These are phyloP conservation scores for Penicillium janthinellum DNA, from an alignment of 2,329 filamentous ascomycete genomes.

Conservation along the genomic window DNA sequence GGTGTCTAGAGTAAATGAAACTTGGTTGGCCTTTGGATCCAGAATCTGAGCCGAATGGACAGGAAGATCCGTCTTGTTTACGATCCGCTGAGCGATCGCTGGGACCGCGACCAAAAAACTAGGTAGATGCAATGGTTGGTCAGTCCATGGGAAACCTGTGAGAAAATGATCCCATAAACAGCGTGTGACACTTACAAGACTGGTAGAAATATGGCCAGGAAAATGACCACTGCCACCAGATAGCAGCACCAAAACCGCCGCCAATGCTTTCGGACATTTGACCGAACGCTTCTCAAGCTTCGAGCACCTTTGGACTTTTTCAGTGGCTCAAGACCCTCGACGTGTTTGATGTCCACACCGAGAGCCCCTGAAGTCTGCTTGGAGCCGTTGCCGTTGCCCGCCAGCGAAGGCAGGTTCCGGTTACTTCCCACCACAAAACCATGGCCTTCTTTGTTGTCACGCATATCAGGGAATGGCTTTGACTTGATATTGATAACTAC, in stretches of 20 bases:
- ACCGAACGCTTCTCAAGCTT: slow-evolving; percentile 1
- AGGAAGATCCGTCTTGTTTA: slow-evolving; percentile 26
- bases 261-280: slow-evolving; percentile 10
- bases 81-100: slow-evolving; percentile 27
- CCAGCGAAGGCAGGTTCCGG: neutral
- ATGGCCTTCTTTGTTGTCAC: neutral
- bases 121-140: neutral
- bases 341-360: slow-evolving; percentile 6
- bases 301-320: neutral
- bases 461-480: neutral
- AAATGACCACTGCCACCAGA: slow-evolving; percentile 20
- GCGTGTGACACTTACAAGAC: slow-evolving; percentile 21
- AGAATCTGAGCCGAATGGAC: slow-evolving; percentile 25
- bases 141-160: neutral
- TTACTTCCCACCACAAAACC: neutral
- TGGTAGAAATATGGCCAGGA: slow-evolving; percentile 30
- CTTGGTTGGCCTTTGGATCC: slow-evolving; percentile 19
- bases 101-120: slow-evolving; percentile 29
- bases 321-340: slow-evolving; percentile 6
- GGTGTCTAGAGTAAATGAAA: slow-evolving; percentile 26
- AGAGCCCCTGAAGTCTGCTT: neutral
- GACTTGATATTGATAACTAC: neutral
- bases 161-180: neutral
- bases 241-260: slow-evolving; percentile 28
- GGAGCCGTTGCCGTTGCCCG: neutral